A percentile compares a stretch with the other conserved stretches of the same genome.
Conservation (phyloP, 2,329 filamentous ascomycete genomes). For the Trichoderma koningii region DNA sequence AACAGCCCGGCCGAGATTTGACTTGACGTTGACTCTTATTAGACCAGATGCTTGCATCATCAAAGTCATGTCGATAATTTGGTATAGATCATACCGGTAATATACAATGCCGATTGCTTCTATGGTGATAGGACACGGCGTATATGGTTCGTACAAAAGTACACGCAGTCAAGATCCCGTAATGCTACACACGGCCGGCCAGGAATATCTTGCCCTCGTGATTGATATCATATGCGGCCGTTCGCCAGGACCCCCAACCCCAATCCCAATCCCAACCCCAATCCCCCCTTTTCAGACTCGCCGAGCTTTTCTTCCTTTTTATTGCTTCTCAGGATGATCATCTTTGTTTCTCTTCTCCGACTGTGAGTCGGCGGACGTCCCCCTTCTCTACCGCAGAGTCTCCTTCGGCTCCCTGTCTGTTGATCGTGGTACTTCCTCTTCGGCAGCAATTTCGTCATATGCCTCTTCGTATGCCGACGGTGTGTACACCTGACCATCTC, state of each 20-base stretch:
- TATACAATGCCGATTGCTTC: constrained; percentile 16
- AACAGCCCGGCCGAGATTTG: not conserved
- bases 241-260: not conserved
- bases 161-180: not conserved
- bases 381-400: not conserved
- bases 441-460: constrained; percentile 28
- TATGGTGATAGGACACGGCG: not conserved
- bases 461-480: constrained; percentile 47
- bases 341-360: not conserved
- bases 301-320: not conserved
- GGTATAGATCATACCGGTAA: constrained; percentile 13
- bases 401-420: constrained; percentile 3
- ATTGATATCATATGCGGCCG: constrained; percentile 1
- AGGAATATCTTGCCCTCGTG: not conserved
- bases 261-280: too few species aligned
- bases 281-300: not conserved
- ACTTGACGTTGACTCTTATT: not conserved
- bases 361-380: not conserved
- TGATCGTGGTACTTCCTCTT: constrained; percentile 24
- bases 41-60: not conserved
- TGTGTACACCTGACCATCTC: constrained; percentile 52
- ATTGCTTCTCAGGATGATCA: not conserved
- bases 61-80: constrained; percentile 16
- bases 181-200: constrained; percentile 11
- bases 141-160: not conserved